These are phyloP conservation scores for Fraxinus greggii DNA, from an alignment of 305 asterid genomes.

Conservation along the genomic window DNA sequence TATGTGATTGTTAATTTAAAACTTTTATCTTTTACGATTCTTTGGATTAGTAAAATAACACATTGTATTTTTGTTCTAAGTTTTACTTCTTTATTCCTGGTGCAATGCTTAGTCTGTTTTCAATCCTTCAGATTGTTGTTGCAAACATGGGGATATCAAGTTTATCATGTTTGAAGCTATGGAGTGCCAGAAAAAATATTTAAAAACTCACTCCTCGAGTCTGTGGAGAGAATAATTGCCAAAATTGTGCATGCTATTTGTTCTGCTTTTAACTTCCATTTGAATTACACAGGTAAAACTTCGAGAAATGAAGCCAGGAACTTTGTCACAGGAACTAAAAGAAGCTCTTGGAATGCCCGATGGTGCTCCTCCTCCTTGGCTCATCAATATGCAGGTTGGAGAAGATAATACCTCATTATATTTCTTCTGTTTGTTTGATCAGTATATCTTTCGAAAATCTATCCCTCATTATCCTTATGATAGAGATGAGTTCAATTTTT, in stretches of 20 bases:
- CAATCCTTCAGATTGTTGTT: neutral
- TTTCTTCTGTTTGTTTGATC: constrained; percentile 15
- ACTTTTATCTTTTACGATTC: neutral
- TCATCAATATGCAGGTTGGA: constrained; percentile 91
- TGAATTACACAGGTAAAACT: constrained; percentile 63
- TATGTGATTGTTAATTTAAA: neutral
- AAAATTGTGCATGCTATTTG: neutral
- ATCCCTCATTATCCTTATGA: neutral
- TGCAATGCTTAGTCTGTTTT: neutral
- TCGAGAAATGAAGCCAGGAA: constrained; percentile 95
- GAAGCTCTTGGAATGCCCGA: constrained; percentile 99
- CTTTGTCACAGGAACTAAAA: constrained; percentile 75
- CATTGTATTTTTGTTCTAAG: neutral
- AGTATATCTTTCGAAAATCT: neutral
- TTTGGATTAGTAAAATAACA: neutral
- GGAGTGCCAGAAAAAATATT: neutral
- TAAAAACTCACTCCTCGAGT: neutral
- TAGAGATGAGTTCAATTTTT: constrained; percentile 12
- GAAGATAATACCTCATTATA: constrained; percentile 2
- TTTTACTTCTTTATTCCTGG: neutral
- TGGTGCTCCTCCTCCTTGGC: constrained; percentile 99
- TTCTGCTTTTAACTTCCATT: constrained; percentile 14
- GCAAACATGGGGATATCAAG: neutral
- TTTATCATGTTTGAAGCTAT: neutral
- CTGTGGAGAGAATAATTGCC: neutral